Evolutionary conservation across 2,329 filamentous ascomycete genomes (phyloP), one percentile per base, ranked within the genome.

Genomic region (Macrophomina pseudophaseolina): DNA sequence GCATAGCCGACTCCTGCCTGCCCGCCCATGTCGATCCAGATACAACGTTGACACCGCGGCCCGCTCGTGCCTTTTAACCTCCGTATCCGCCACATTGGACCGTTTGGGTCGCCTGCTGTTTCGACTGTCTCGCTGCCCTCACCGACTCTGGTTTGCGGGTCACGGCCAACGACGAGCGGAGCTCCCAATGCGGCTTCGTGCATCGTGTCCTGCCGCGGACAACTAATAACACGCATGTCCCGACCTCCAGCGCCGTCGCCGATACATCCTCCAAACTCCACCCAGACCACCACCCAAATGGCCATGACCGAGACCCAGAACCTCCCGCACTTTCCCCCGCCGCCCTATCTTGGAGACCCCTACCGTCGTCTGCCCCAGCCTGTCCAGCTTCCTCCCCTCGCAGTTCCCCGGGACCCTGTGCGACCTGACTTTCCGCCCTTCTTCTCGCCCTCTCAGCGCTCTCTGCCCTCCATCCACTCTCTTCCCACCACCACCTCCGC

Each of bases 221-320:
- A 78, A 75, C 74, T 77, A 76, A 78, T 75, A 78, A 78, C 74
- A 76, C 77, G 78, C 76, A 79, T 80, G 78, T 79, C 78, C 75
- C 76, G 78, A 76, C 73, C 73, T 75, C 71, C 69, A 74, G 72
- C 72, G 33, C 74, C 78, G 69, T 74, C 80, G 73, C 78, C 79
- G 70, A 72, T 80, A 68, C 79, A 80, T 76, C 77, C 78, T 66
- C 75, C 77, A 66, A 76, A 74, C 69, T 70, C 73, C 60, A 73
- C 72, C 70, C 72, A 70, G 71, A 71, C 74, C 66, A 67, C 75
- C 69, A 68, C 74, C 30, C 49, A 42, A 33, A 60, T 63, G 74
- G 75, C 74, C 67, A 83, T 83, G 81, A 81, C 81, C 38, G 80
- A 82, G 71, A 80, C 78, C 66, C 81, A 82, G 69, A 80, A 78